These are phyloP conservation scores for Betula pendula DNA, from an alignment of 306 rosid genomes.

Conservation along the genomic window DNA sequence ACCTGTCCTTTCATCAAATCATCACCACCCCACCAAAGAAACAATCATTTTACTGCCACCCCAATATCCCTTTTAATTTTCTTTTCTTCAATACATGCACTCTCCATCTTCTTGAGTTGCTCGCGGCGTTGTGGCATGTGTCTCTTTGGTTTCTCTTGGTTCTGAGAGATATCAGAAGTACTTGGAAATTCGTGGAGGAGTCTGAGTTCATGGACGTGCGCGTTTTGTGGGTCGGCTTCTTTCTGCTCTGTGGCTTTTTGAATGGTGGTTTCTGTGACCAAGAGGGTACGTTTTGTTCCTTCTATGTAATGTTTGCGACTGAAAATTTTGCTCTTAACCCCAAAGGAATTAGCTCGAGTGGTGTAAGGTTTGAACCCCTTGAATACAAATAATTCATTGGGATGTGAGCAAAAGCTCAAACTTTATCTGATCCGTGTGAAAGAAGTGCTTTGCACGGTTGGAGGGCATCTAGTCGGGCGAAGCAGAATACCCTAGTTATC, in stretches of 20 bases:
- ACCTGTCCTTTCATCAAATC: conserved; percentile 23
- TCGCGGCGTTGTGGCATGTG: conserved; percentile 15
- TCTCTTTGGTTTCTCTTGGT: conserved; percentile 33
- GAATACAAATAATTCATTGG: too few relatives aligned
- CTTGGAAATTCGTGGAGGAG: conserved; percentile 6
- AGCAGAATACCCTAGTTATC: too few relatives aligned
- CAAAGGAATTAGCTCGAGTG: too few relatives aligned
- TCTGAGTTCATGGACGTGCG: conserved; percentile 41
- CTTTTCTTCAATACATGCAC: conserved; percentile 15
- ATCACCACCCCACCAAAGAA: conserved; percentile 42
- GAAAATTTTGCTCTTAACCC: neutral
- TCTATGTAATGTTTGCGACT: neutral
- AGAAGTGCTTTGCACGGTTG: too few relatives aligned
- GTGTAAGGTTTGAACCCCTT: too few relatives aligned
- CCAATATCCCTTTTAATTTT: conserved; percentile 30
- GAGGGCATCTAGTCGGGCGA: too few relatives aligned
- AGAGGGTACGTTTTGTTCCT: conserved; percentile 56
- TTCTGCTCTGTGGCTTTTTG: conserved; percentile 53
- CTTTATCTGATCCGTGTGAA: too few relatives aligned
- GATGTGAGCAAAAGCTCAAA: too few relatives aligned
- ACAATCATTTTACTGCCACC: conserved; percentile 24
- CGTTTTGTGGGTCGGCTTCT: conserved; percentile 41
- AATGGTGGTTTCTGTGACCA: conserved; percentile 46
- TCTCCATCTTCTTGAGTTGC: conserved; percentile 11
- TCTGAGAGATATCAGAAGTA: conserved; percentile 16